phyloP scores from a whole-genome alignment of 2,329 filamentous ascomycete genomes.

The Sordariomycetes sp. region DNA sequence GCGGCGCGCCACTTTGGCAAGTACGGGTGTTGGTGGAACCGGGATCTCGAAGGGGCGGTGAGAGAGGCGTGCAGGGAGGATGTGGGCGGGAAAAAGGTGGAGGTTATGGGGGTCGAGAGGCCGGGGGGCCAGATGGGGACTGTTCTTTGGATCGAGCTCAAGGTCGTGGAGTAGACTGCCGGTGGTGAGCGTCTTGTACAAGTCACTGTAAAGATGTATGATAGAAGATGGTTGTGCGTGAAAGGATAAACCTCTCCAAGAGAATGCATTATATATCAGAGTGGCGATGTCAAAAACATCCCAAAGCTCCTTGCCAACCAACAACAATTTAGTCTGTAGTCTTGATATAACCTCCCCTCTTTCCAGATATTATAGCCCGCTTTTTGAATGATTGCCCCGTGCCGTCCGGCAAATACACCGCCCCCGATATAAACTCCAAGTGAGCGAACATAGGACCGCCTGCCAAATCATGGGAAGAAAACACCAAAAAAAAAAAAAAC shows the following conservation, averaged over 20 bases:
- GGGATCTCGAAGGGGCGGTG: slow-evolving; percentile 44
- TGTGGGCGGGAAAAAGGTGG: slow-evolving; percentile 22
- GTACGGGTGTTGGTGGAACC: slow-evolving; percentile 58
- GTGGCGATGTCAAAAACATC: too few relatives aligned
- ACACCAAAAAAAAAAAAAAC: too few relatives aligned
- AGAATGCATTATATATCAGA: too few relatives aligned
- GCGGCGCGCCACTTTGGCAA: slow-evolving; percentile 41
- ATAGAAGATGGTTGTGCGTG: too few relatives aligned
- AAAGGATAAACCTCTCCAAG: too few relatives aligned
- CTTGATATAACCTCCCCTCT: not conserved
- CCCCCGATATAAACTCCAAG: not conserved
- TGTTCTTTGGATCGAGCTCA: slow-evolving; percentile 43
- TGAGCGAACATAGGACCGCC: not conserved
- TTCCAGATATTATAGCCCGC: not conserved
- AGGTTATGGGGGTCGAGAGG: slow-evolving; percentile 39
- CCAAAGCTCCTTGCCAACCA: not conserved
- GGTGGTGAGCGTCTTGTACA: not conserved
- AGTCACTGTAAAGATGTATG: not conserved
- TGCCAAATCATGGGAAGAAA: not conserved
- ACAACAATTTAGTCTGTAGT: not conserved
- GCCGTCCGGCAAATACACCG: too few relatives aligned
- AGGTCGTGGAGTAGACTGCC: slow-evolving; percentile 14
- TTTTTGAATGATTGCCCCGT: too few relatives aligned
- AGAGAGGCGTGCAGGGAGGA: slow-evolving; percentile 29
- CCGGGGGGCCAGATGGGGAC: slow-evolving; percentile 43